Evolutionary conservation across 768 basidiomycete species (phyloP).

Genomic region (Boletus patriciae): DNA sequence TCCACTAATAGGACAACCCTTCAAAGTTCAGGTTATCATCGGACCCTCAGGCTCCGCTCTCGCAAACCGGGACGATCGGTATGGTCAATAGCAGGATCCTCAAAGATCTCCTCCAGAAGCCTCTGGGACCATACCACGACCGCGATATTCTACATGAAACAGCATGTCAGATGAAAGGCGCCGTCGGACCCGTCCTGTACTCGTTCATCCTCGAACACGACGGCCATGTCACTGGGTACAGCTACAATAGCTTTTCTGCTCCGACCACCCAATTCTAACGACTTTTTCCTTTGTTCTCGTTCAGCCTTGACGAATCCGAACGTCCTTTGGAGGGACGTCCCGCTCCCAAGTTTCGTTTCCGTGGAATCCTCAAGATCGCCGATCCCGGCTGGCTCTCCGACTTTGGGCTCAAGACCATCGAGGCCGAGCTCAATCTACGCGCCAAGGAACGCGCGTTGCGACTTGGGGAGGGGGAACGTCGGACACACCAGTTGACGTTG

Average conservation of each 20-base stretch:
- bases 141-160: slow-evolving; percentile 22
- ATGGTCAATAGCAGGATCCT: slow-evolving; percentile 23
- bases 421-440: slow-evolving; percentile 45
- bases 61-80: background rate
- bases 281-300: background rate
- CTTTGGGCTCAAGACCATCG: slow-evolving; percentile 41
- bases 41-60: background rate
- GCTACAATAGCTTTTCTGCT: background rate
- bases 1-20: background rate
- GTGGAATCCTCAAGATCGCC: slow-evolving; percentile 50
- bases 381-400: slow-evolving; percentile 51
- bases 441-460: slow-evolving; percentile 32
- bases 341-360: slow-evolving; percentile 43
- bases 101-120: slow-evolving; percentile 24
- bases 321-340: slow-evolving; percentile 29
- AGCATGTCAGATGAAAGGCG: slow-evolving; percentile 16
- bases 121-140: slow-evolving; percentile 35
- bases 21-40: background rate
- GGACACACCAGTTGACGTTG: slow-evolving; percentile 36
- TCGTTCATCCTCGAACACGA: slow-evolving; percentile 32
- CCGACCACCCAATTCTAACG: slow-evolving; percentile 1
- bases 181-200: slow-evolving; percentile 23
- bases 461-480: slow-evolving; percentile 14
- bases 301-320: slow-evolving; percentile 52
- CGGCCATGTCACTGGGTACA: slow-evolving; percentile 28